Evolutionary conservation across 73 alveolate genomes (phyloP).

Genomic region (Stentor coeruleus): DNA sequence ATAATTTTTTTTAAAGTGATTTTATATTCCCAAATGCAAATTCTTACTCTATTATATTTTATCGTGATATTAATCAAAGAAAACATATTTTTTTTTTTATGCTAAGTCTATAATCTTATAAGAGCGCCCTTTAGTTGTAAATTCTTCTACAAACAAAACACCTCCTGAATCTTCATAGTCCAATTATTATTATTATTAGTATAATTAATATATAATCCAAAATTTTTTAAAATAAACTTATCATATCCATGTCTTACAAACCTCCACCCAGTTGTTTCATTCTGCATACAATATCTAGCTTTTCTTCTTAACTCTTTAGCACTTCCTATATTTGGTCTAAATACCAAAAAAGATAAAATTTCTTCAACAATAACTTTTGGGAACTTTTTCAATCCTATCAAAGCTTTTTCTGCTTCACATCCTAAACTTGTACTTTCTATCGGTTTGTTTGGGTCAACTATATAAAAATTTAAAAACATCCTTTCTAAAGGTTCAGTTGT

Average conservation of each 20-base stretch:
- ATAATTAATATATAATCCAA: too few species aligned
- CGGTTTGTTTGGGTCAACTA: constrained; percentile 14
- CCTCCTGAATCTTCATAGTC: constrained; percentile 12
- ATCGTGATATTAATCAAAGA: too few species aligned
- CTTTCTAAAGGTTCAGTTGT: neutral
- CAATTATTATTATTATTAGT: too few species aligned
- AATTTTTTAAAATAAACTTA: too few species aligned
- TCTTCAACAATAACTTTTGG: neutral
- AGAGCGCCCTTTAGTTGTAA: neutral
- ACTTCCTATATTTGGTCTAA: neutral
- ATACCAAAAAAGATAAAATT: constrained; percentile 12
- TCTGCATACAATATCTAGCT: neutral
- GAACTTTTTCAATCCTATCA: neutral
- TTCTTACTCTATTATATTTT: too few species aligned
- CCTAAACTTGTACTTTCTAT: neutral
- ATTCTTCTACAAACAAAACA: neutral
- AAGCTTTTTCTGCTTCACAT: neutral
- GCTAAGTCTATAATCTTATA: too few species aligned
- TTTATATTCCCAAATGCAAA: too few species aligned
- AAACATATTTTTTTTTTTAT: too few species aligned
- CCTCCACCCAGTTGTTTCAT: constrained; percentile 11
- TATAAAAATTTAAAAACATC: neutral
- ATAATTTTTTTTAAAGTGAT: too few species aligned
- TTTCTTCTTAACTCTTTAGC: neutral
- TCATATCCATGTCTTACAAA: too few species aligned